phyloP scores from a whole-genome alignment of 2,329 filamentous ascomycete species.

The Aspergillus ochraceus region DNA sequence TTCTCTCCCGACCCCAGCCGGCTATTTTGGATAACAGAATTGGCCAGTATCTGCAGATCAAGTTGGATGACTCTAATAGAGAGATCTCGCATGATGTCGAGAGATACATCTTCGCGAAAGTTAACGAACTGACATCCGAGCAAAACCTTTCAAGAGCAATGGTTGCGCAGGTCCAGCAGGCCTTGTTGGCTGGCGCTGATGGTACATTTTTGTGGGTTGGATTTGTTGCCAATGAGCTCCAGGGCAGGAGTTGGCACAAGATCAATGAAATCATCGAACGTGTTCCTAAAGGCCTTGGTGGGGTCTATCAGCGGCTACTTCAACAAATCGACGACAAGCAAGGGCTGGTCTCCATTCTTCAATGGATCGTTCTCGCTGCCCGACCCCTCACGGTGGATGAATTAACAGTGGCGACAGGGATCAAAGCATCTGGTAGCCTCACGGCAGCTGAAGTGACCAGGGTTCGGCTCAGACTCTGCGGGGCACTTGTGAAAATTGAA shows the following conservation, averaged over 20 bases:
- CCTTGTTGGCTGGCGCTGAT: conserved; percentile 22
- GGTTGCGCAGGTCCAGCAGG: conserved; percentile 1
- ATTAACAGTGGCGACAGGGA: conserved; percentile 14
- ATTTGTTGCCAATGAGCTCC: conserved; percentile 19
- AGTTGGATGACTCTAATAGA: background rate
- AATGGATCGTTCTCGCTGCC: conserved; percentile 13
- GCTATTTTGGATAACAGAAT: conserved; percentile 17
- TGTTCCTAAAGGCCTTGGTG: background rate
- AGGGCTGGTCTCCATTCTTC: background rate
- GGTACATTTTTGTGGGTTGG: conserved; percentile 29
- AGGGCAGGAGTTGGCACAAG: conserved; percentile 5
- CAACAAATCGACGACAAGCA: background rate
- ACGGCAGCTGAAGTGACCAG: conserved; percentile 11
- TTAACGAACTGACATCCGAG: conserved; percentile 24
- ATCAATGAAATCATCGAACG: conserved; percentile 19
- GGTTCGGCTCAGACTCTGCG: conserved; percentile 12
- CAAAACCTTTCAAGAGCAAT: background rate
- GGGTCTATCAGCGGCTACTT: background rate
- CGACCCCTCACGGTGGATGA: conserved; percentile 26
- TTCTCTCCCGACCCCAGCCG: conserved; percentile 21
- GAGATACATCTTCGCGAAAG: conserved; percentile 19
- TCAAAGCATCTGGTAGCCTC: background rate
- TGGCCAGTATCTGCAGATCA: background rate
- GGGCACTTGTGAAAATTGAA: conserved; percentile 18
- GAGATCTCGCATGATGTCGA: background rate